These are phyloP conservation scores for Medicago truncatula DNA, from an alignment of 306 rosid species.

Conservation along the genomic window MtrunA17r5.0-ANR NC_053043.1:17545001-17545500, in stretches of 20 bases:
- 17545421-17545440: constrained; percentile 83
- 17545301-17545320: constrained; percentile 4
- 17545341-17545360: constrained; percentile 35
- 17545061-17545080: too few species aligned
- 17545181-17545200: neutral
- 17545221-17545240: constrained; percentile 1
- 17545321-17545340: constrained; percentile 19
- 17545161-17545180: constrained; percentile 3
- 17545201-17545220: neutral
- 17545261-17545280: neutral
- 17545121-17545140: too few species aligned
- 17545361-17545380: constrained; percentile 93
- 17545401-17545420: constrained; percentile 98
- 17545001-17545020: too few species aligned
- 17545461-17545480: neutral
- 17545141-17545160: neutral
- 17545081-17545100: too few species aligned
- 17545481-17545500: constrained; percentile 40
- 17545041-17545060: too few species aligned
- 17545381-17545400: constrained; percentile 96
- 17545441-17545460: neutral
- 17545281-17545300: constrained; percentile 15
- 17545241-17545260: constrained; percentile 12
- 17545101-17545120: too few species aligned
- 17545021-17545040: too few species aligned